Evolutionary conservation across 2,329 filamentous ascomycete species (phyloP), one percentile per base, ranked within the genome.

Genomic region (Ilyonectria robusta): DNA sequence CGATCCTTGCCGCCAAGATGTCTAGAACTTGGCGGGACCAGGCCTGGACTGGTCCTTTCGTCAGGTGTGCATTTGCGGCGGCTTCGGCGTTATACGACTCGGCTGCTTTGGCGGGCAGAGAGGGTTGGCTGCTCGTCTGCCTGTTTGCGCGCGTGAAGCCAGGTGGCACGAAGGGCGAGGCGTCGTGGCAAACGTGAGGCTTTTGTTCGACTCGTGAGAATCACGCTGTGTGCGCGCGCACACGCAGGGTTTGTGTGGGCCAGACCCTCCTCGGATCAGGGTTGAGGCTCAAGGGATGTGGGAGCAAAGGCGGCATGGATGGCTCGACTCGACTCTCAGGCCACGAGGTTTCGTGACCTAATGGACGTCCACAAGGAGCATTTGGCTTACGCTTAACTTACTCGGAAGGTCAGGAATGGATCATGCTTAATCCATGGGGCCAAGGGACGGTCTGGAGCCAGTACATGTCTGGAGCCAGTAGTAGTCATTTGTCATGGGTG

Each of bases 401-500:
- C 57, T 65, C 10, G 35, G 19, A 37, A 35, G 35, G 37, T 35
- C 51, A 56, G 54, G 54, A 59, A 54, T 42, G 59, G 59, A 63
- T 66, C 64, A 62, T 66, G 54, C 64, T 62, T 63, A 62, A 62
- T 42, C 26, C 47, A 59, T 33, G 48, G 48, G 29, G 13, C 21
- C 46, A 23, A 29, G 13, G 46, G 4, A 21, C 13, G 17, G 17
- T 17, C 23, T 48, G 48, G 63, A 40, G 44, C 62, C 47, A 56
- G 23, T 50, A 44, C n/a, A n/a, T n/a, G 17, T 17, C 23, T 48
- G 48, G 63, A 40, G 44, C 62, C 47, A 56, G 23, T 50, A 44
- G 67, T 57, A 62, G 64, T 64, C 66, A 73, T 74, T 71, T 75
- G 72, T 74, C 72, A 72, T 37, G 62, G 42, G 67, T 73, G 70